Conservation (phyloP, 805 yeast genomes). For the Maudiozyma barnettii region DNA sequence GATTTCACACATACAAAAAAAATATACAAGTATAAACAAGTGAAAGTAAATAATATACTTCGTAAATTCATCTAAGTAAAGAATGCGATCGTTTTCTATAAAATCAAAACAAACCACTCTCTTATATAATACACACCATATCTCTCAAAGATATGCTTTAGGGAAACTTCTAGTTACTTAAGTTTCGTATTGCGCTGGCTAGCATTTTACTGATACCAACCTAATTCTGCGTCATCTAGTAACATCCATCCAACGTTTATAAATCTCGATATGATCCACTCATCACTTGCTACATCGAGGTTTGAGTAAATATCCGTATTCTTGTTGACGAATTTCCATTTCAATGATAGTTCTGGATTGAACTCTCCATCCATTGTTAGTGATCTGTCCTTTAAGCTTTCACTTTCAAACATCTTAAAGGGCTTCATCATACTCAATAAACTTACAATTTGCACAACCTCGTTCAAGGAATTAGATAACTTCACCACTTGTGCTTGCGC, state of each 20-base stretch:
- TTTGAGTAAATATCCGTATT: conserved; percentile 2
- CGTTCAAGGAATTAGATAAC: conserved; percentile 27
- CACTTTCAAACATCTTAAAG: conserved; percentile 20
- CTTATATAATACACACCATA: not conserved
- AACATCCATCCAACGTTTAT: conserved; percentile 24
- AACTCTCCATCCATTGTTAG: conserved; percentile 5
- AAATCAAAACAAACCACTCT: not conserved
- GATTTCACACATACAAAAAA: conserved; percentile 28
- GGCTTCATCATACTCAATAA: conserved; percentile 24
- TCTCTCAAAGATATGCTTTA: not conserved
- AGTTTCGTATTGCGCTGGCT: not conserved
- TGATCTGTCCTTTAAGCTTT: conserved; percentile 4
- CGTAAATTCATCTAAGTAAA: not conserved
- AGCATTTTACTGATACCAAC: conserved; percentile 17
- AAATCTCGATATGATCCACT: conserved; percentile 8
- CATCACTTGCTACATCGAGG: conserved; percentile 1
- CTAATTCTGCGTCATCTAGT: conserved; percentile 25
- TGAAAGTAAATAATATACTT: not conserved
- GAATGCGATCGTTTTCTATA: not conserved
- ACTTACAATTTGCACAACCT: conserved; percentile 26
- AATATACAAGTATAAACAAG: conserved; percentile 9
- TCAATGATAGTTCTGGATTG: conserved; percentile 3
- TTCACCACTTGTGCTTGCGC: conserved; percentile 24
- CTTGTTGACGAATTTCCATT: conserved; percentile 6
- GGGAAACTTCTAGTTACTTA: not conserved